Conservation (phyloP, 2,329 filamentous ascomycete genomes). For the Stagonosporopsis cucurbitacearum region DNA sequence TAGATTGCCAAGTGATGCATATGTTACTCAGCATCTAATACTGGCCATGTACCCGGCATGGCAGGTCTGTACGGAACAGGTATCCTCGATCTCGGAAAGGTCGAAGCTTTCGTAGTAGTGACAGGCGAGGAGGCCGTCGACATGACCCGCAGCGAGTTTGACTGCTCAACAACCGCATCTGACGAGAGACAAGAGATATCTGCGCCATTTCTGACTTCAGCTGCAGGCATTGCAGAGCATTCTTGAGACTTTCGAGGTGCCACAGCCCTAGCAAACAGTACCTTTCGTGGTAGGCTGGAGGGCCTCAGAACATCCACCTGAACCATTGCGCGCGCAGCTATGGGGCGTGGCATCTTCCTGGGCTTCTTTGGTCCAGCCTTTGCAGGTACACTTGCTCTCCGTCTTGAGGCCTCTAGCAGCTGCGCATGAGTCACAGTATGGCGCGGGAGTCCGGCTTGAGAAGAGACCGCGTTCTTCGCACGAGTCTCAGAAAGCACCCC, state of each 20-base stretch:
- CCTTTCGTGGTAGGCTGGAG: background rate
- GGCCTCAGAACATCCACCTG: background rate
- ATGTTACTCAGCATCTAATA: background rate
- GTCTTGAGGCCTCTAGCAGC: background rate
- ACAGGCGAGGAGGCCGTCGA: background rate
- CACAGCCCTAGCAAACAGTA: background rate
- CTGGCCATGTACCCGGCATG: background rate
- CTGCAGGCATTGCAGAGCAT: too few relatives aligned
- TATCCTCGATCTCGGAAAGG: background rate
- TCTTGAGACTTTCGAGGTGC: background rate
- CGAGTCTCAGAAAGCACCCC: background rate
- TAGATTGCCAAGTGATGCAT: too few relatives aligned
- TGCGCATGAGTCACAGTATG: background rate
- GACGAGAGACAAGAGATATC: background rate
- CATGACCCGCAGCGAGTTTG: background rate
- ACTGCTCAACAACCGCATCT: background rate
- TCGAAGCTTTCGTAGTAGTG: background rate
- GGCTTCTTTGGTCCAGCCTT: background rate
- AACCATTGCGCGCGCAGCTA: background rate
- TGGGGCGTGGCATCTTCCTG: background rate
- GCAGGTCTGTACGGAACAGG: background rate
- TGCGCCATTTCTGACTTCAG: background rate
- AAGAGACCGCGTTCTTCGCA: background rate
- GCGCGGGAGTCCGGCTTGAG: background rate
- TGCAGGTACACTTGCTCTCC: background rate